Percentiles rank a stretch among this genome's conserved stretches.
phyloP scores from a whole-genome alignment of 768 basidiomycete genomes.

The Cubamyces lactineus region DNA sequence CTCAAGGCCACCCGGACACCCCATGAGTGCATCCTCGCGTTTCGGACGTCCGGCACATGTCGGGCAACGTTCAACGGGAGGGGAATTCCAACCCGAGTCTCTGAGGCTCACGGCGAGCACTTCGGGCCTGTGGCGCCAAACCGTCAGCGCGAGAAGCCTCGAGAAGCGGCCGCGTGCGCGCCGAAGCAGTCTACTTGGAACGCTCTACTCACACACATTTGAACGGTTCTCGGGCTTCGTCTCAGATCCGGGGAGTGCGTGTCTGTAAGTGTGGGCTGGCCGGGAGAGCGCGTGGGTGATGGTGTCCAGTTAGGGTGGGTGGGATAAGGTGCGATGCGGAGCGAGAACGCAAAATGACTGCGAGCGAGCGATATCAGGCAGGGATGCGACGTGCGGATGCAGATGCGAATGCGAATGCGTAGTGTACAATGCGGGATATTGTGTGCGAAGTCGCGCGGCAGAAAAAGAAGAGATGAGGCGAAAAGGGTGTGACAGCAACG shows the following conservation, averaged over 20 bases:
- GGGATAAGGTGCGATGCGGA: no score
- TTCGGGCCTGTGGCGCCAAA: slow-evolving; percentile 6
- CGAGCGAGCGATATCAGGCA: no score
- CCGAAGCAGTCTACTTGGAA: slow-evolving; percentile 1
- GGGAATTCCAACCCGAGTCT: not conserved
- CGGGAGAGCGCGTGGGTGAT: slow-evolving; percentile 1
- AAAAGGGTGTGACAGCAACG: not conserved
- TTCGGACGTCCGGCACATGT: not conserved
- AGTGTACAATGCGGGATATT: slow-evolving; percentile 22
- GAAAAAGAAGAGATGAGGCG: not conserved
- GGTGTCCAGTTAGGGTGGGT: no score
- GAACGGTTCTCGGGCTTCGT: slow-evolving; percentile 1
- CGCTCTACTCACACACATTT: slow-evolving; percentile 13
- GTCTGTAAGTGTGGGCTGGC: not conserved
- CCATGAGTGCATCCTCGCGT: not conserved
- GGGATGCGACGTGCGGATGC: not conserved
- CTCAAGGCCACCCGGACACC: not conserved
- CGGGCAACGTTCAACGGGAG: not conserved
- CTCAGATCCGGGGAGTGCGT: not conserved
- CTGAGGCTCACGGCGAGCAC: no score
- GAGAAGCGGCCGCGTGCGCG: slow-evolving; percentile 21
- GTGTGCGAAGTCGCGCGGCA: not conserved
- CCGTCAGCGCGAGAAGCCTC: slow-evolving; percentile 22
- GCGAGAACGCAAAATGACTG: no score
- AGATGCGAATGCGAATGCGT: slow-evolving; percentile 12